Percentiles rank a stretch among this genome's conserved stretches.
These are phyloP conservation scores for Geotrichum candidum DNA, from an alignment of 1,139 yeast species.

Conservation along the genomic window DNA sequence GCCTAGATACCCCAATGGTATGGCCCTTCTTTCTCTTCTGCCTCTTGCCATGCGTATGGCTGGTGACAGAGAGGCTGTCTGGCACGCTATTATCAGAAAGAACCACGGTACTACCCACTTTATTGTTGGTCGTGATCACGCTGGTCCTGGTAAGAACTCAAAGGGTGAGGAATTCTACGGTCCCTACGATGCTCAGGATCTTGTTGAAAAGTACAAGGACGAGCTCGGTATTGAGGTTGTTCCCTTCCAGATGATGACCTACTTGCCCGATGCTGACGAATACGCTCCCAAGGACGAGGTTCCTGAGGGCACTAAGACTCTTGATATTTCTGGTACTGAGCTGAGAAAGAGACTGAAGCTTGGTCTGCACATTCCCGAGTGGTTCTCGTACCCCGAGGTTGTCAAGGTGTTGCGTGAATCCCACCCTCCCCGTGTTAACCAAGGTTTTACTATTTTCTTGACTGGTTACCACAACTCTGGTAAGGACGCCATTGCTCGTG, in stretches of 20 bases:
- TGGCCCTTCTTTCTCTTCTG: conserved; percentile 80
- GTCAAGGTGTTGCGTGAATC: conserved; percentile 85
- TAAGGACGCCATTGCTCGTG: conserved; percentile 65
- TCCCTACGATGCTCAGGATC: conserved; percentile 92
- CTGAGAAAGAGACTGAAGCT: conserved; percentile 80
- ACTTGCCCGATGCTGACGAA: conserved; percentile 90
- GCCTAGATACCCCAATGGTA: conserved; percentile 87
- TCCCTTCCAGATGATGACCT: conserved; percentile 95
- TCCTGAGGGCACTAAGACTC: conserved; percentile 70
- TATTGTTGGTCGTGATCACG: conserved; percentile 97
- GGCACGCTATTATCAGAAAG: conserved; percentile 97
- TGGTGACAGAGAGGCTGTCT: conserved; percentile 95
- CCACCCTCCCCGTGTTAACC: conserved; percentile 84
- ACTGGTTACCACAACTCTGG: conserved; percentile 55
- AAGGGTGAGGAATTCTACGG: conserved; percentile 93
- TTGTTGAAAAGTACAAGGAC: conserved; percentile 65
- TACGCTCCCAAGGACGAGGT: conserved; percentile 94
- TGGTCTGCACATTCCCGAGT: conserved; percentile 85
- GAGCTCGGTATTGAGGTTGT: conserved; percentile 87
- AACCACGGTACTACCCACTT: conserved; percentile 96
- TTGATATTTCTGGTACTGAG: conserved; percentile 93
- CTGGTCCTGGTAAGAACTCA: conserved; percentile 94
- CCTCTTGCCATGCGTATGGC: conserved; percentile 99
- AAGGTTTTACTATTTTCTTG: conserved; percentile 73
- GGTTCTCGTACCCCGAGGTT: conserved; percentile 97